Evolutionary conservation across 2,329 filamentous ascomycete species (phyloP), one percentile per base, ranked within the genome.

Genomic region (Hypoxylon sp.): DNA sequence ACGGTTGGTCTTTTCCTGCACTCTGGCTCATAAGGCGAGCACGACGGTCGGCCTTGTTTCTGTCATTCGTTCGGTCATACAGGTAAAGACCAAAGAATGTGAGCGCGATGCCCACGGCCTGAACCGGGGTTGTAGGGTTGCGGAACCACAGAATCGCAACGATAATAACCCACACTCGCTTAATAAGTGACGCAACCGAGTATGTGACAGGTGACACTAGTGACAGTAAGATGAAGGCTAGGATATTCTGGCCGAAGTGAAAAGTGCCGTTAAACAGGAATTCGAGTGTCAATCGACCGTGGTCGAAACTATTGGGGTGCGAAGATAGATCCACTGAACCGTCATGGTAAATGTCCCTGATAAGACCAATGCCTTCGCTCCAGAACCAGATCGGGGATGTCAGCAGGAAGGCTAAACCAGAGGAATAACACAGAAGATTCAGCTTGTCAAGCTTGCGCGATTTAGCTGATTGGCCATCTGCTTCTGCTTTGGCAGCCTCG

Each of bases 211-310:
- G 96, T 0, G 94, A 97, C 11, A 98, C 92, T 84, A 97, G 92
- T 60, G 94, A 97, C 6, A 99, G 85, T 5, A 99, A 86, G 22
- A 97, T 85, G 78, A 99, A 99, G 0, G 96, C 96, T 61, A 99
- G 87, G 59, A 99, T 97, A 77, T 97, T 98, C 77, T 99, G 96
- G 14, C 90, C 93, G 80, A 98, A 99, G 81, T 99, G 96, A 78
- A 97, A 98, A 3, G 94, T 91, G 61, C 96, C 96, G 79, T 99
- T 99, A 86, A 99, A 98, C 57, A 98, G 79, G 79, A 97, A 98
- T 78, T 99, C 96, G n/a, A 97, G 77, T 0, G 86, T 83, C 49
- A 92, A 79, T 2, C 93, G 89, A 27, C 91, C 93, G 66, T 95
- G 91, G 71, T 93, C 91, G 74, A 92, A 91, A 11, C 91, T 89